phyloP scores from a whole-genome alignment of 2,329 filamentous ascomycete species.

The Penicillium vulpinum region DNA sequence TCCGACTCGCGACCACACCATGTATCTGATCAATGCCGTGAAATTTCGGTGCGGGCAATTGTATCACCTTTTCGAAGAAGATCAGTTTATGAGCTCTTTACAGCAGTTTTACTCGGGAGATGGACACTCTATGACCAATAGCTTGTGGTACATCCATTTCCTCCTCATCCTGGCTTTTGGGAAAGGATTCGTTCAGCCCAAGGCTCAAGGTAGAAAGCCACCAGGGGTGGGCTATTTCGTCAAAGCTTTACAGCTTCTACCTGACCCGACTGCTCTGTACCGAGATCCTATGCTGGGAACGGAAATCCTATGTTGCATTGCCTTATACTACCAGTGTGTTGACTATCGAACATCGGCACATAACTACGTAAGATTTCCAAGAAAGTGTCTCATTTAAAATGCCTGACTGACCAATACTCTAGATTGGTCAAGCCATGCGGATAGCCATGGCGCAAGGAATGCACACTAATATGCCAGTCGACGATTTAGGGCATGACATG shows the following conservation, averaged over 20 bases:
- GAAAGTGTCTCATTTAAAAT: conserved; percentile 43
- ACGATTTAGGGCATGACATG: conserved; percentile 46
- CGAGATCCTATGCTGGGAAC: conserved; percentile 49
- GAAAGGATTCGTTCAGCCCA: conserved; percentile 52
- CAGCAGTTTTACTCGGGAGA: conserved; percentile 43
- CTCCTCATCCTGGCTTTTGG: conserved; percentile 57
- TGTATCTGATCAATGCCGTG: conserved; percentile 56
- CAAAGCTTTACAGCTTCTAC: conserved; percentile 47
- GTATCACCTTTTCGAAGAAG: conserved; percentile 55
- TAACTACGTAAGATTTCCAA: conserved; percentile 47
- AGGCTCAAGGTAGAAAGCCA: conserved; percentile 40
- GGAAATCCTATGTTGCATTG: conserved; percentile 51
- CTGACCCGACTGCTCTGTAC: conserved; percentile 44
- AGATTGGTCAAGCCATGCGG: conserved; percentile 59
- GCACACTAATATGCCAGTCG: conserved; percentile 54
- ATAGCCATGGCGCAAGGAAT: conserved; percentile 54
- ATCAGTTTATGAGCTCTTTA: conserved; percentile 50
- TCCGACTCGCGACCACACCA: conserved; percentile 53
- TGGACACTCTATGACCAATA: conserved; percentile 25
- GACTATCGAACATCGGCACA: conserved; percentile 53
- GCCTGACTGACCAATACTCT: conserved; percentile 41
- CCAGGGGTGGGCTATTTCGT: conserved; percentile 51
- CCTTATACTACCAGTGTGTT: conserved; percentile 54
- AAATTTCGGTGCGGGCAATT: conserved; percentile 57
- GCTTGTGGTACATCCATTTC: conserved; percentile 56